Percentiles rank a stretch among this genome's conserved stretches.
Conservation (phyloP, 2,329 filamentous ascomycete species). For the Trichoderma citrinoviride region DNA sequence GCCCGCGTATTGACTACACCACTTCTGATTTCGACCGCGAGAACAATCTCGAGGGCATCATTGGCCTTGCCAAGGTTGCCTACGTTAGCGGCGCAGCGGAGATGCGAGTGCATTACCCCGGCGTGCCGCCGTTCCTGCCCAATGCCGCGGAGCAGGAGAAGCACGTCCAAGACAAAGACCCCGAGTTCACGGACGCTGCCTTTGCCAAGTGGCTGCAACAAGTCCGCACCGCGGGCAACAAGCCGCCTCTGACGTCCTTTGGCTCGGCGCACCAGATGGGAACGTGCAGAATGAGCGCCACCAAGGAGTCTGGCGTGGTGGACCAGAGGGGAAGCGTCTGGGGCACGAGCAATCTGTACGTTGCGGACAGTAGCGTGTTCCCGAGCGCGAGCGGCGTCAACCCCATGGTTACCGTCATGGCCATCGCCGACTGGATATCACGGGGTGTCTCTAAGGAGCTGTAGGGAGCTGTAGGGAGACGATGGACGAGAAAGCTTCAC, state of each 20-base stretch:
- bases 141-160: constrained; percentile 25
- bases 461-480: constrained; percentile 5
- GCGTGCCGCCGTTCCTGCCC: constrained; percentile 60
- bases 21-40: constrained; percentile 68
- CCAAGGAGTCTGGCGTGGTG: constrained; percentile 53
- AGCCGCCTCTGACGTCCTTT: constrained; percentile 53
- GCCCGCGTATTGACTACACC: constrained; percentile 66
- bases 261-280: constrained; percentile 81
- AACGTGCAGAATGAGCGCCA: constrained; percentile 67
- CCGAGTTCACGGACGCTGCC: constrained; percentile 54
- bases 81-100: constrained; percentile 78
- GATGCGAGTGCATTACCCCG: constrained; percentile 65
- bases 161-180: constrained; percentile 29
- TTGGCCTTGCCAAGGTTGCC: constrained; percentile 71
- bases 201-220: constrained; percentile 62
- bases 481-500: not conserved
- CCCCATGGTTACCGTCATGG: constrained; percentile 78
- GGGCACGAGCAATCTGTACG: constrained; percentile 63
- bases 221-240: constrained; percentile 48
- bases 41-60: constrained; percentile 67
- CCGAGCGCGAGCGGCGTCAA: constrained; percentile 76
- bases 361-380: constrained; percentile 73
- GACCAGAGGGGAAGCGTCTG: constrained; percentile 60
- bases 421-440: constrained; percentile 64
- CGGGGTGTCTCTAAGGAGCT: constrained; percentile 52